A percentile compares a stretch with the other conserved stretches of the same genome.
Evolutionary conservation across 495 filamentous ascomycete species (phyloP).

Genomic region (Penicillium ucsense): DNA sequence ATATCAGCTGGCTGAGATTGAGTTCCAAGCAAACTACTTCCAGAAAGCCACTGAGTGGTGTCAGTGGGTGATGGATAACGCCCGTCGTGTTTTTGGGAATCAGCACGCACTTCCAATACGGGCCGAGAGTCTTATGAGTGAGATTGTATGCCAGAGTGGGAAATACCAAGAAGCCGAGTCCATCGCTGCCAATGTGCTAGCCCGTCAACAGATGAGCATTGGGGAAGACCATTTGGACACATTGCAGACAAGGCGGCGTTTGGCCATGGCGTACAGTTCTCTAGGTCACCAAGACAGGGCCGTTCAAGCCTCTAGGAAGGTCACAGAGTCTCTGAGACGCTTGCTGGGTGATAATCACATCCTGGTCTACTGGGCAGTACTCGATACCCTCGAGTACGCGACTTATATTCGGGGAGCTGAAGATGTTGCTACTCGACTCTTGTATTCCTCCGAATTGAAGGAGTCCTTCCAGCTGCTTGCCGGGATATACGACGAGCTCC

Average conservation of each 20-base stretch:
- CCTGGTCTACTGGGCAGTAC: conserved; percentile 9
- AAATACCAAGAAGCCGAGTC: conserved; percentile 26
- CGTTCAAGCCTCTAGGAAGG: conserved; percentile 16
- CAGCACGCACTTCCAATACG: conserved; percentile 26
- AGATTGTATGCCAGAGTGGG: conserved; percentile 20
- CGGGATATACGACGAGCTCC: conserved; percentile 15
- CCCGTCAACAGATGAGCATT: conserved; percentile 30
- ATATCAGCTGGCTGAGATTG: conserved; percentile 25
- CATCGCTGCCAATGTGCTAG: conserved; percentile 26
- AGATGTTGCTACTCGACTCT: background rate
- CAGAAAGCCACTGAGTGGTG: conserved; percentile 24
- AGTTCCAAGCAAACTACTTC: conserved; percentile 18
- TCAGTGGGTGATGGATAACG: conserved; percentile 26
- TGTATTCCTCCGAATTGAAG: conserved; percentile 10
- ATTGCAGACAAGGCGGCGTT: conserved; percentile 23
- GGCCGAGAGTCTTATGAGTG: conserved; percentile 24
- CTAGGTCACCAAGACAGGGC: conserved; percentile 18
- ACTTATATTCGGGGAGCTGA: conserved; percentile 13
- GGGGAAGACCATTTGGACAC: conserved; percentile 30
- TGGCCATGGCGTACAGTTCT: conserved; percentile 17
- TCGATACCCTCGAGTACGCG: conserved; percentile 20
- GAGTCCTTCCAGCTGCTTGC: conserved; percentile 9
- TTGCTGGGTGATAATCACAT: conserved; percentile 27
- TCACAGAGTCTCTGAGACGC: conserved; percentile 13
- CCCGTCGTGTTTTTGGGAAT: conserved; percentile 21